Base-by-base conservation (phyloP, 2,329 filamentous ascomycete genomes). In the Claviceps monticola region DNA sequence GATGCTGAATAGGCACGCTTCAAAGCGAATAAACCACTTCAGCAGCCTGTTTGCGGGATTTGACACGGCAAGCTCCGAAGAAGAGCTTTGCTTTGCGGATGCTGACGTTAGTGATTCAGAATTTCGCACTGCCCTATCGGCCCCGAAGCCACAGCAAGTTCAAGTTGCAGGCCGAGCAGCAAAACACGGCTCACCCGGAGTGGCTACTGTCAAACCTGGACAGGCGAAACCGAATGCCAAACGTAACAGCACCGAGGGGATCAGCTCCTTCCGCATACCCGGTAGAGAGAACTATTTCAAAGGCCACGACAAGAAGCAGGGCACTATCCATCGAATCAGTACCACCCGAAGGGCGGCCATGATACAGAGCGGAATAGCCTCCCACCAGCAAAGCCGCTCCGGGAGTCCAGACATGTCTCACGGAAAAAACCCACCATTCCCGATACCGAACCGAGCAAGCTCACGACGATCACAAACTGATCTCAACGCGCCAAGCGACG, bases 11-110 rank as follows among this genome's bases (percentile, higher is more conserved):
- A 77, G 74, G 50, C 55, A 43, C 4, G 74, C 75, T 2, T 77
- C 81, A 2, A 73, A 85, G 62, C 78, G 83, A 54, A 78, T 83
- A 16, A 82, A 86, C 61, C 77, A 87, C 51, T 83, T 87, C 48
- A 91, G 86, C 66, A 93, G 86, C 62, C 71, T 94, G n/a, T 93
- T 93, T 66, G 86, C 87, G 36, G 87, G 87, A 0, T 93, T 94
- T 58, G 86, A 91, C 46, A 80, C 79, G 13, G 74, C 73, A 45
- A 88, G 81, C 60, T 83, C 83, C 7, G 82, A 82, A 45, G 83
- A 86, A 51, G 72, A 63, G 2, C 80, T 83, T 42, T 80, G 84
- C 29, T 82, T 82, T 64, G 71, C 66, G 34, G 79, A 83, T 54
- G 71, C 65, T 4, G 80, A 85, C 48, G 56, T 78, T 55, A 84